These are phyloP conservation scores for Ascochyta fabae DNA, from an alignment of 2,329 filamentous ascomycete species.

Conservation along the genomic window DNA sequence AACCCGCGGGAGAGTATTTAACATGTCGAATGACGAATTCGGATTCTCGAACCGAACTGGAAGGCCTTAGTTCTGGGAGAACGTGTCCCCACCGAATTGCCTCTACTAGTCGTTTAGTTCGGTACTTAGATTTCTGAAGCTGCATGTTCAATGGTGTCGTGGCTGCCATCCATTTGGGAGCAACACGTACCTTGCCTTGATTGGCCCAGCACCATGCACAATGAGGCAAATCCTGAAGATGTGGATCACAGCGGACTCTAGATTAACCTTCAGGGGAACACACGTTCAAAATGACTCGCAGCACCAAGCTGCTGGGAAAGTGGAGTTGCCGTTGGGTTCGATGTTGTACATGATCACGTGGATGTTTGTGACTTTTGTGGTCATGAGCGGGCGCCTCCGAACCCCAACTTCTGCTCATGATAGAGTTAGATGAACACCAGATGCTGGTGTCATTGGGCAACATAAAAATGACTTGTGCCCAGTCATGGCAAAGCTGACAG, in stretches of 20 bases:
- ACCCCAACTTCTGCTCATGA: background rate
- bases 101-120: background rate
- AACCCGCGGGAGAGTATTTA: constrained; percentile 15
- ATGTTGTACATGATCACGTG: constrained; percentile 7
- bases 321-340: constrained; percentile 2
- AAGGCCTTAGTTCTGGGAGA: constrained; percentile 8
- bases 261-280: constrained; percentile 12
- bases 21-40: constrained; percentile 18
- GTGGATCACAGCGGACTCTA: background rate
- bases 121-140: constrained; percentile 1
- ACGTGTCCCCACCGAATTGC: constrained; percentile 15
- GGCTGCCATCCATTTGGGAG: constrained; percentile 21
- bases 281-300: constrained; percentile 9
- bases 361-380: background rate
- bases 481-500: constrained; percentile 3
- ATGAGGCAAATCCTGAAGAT: constrained; percentile 20
- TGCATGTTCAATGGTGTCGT: constrained; percentile 29
- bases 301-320: constrained; percentile 12
- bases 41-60: constrained; percentile 3
- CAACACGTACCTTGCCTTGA: constrained; percentile 40
- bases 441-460: constrained; percentile 8
- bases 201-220: constrained; percentile 29
- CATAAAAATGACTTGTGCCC: background rate
- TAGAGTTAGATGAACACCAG: background rate
- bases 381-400: background rate